These are phyloP conservation scores for Nakazawaea ambrosiae DNA, from an alignment of 805 yeast species.

Conservation along the genomic window DNA sequence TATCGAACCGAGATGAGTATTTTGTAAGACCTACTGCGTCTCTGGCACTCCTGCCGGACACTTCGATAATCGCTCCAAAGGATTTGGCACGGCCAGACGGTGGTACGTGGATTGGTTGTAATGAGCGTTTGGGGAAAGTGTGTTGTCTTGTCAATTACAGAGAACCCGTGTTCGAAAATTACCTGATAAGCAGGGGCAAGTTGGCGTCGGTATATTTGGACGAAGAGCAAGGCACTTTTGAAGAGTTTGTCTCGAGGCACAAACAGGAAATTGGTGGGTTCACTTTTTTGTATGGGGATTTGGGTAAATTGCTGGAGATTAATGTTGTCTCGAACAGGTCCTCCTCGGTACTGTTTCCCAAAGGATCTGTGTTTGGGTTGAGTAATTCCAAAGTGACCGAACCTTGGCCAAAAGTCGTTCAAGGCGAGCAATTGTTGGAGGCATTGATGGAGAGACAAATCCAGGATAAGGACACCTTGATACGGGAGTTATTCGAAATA, in stretches of 20 bases:
- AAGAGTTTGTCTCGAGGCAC: constrained; percentile 11
- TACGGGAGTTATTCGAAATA: constrained; percentile 45
- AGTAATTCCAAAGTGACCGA: constrained; percentile 53
- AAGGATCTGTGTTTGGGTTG: constrained; percentile 41
- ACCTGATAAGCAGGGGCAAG: constrained; percentile 36
- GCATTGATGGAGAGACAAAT: constrained; percentile 23
- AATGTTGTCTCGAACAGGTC: constrained; percentile 42
- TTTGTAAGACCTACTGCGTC: constrained; percentile 61
- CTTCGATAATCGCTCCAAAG: constrained; percentile 51
- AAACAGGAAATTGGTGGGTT: constrained; percentile 52
- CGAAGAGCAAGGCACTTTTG: constrained; percentile 24
- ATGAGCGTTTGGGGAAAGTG: constrained; percentile 42
- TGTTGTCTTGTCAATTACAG: constrained; percentile 74
- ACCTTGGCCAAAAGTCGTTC: constrained; percentile 69
- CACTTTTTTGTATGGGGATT: constrained; percentile 48
- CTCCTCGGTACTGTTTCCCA: constrained; percentile 8
- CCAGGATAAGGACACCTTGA: constrained; percentile 30
- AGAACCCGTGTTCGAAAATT: constrained; percentile 28
- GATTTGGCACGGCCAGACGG: constrained; percentile 68
- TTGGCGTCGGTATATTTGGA: constrained; percentile 34
- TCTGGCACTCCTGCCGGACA: constrained; percentile 26
- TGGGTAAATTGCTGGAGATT: constrained; percentile 26
- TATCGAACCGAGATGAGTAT: constrained; percentile 86
- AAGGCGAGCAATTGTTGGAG: constrained; percentile 59
- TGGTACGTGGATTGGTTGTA: constrained; percentile 91